Evolutionary conservation across 352 stramenopile species (phyloP), one percentile per base, ranked within the genome.

Genomic region (Plasmopara muralis): DNA sequence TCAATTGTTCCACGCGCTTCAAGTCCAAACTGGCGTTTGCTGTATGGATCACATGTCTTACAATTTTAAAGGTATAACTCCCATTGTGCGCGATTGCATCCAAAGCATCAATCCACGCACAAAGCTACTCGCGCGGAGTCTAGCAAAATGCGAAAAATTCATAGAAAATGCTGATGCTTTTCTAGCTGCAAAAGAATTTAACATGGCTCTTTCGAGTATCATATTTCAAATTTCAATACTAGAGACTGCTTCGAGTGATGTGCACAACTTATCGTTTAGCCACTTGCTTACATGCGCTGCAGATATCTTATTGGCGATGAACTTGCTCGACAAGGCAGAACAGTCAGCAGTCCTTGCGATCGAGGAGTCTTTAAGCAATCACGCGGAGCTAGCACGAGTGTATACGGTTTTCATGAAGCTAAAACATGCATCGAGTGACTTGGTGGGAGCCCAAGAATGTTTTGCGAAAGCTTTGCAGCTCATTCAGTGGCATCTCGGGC

Each of bases 1-100:
- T 0, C 78, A 85, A 50, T 47, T 89, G 2, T 70, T 85, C 8
- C 61, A 70, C 13, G 66, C 68, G 0, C 47, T 87, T 2, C 66
- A 83, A 51, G 55, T 54, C 33, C 76, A 86, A 15, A 62, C 58
- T 0, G 49, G 55, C 1, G 34, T 73, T 14, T 29, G 14, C 0
- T 67, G 81, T 18, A 39, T 20, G 5, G 63, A 71, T 6, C 50
- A 55, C 29, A 66, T 67, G 52, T 55, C 57, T 25, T 74, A 71
- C 44, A 74, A 68, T 37, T 77, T 85, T 20, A 60, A 70, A 18
- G 40, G 62, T 0, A 9, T 16, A 0, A 30, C 59, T 8, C 70
- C 75, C 4, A 38, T 83, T 33, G 3, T 43, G 6, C 18, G 63
- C 1, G 45, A 66, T 6, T 37, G 68, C 35, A 44, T 83, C 4